Conservation (phyloP, 139 green algal species). For the Raphidocelis subcapitata region DNA sequence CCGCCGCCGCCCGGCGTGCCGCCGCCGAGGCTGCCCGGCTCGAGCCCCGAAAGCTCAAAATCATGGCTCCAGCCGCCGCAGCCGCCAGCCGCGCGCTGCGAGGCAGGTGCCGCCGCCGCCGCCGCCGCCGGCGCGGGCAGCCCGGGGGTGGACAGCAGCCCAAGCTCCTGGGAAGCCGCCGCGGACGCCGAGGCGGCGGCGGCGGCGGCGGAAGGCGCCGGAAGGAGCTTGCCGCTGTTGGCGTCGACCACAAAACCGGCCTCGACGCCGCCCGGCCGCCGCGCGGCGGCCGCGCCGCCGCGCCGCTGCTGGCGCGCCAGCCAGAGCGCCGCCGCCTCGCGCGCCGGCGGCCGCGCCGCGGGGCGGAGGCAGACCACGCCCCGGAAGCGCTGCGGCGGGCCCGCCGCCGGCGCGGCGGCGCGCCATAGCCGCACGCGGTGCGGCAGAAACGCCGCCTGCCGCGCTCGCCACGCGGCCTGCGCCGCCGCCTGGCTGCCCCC, state of each 20-base stretch:
- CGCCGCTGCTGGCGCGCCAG: slow-evolving; percentile 19
- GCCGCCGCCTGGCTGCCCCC: no score
- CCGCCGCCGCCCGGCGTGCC: no score
- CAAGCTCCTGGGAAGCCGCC: background rate
- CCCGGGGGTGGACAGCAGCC: slow-evolving; percentile 3
- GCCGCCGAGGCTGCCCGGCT: no score
- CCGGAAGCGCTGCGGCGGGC: slow-evolving; percentile 13
- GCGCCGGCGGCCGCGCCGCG: slow-evolving; percentile 34
- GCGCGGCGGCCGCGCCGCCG: background rate
- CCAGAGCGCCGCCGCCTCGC: slow-evolving; percentile 42
- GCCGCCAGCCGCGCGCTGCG: background rate
- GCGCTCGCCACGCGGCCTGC: no score
- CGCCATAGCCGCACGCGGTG: no score
- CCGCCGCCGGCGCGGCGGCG: background rate
- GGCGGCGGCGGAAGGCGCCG: slow-evolving; percentile 4
- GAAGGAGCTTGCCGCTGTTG: slow-evolving; percentile 75
- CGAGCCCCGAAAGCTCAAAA: no score
- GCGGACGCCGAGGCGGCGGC: background rate
- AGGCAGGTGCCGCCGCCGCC: slow-evolving; percentile 18
- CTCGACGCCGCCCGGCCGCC: background rate
- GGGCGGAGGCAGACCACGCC: slow-evolving; percentile 22
- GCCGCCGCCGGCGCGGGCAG: slow-evolving; percentile 8
- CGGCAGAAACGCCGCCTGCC: no score
- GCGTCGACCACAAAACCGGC: slow-evolving; percentile 65
- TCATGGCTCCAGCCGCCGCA: no score